These are phyloP conservation scores for Trichophyton equinum DNA, from an alignment of 2,329 filamentous ascomycete genomes.

Conservation along the genomic window DNA sequence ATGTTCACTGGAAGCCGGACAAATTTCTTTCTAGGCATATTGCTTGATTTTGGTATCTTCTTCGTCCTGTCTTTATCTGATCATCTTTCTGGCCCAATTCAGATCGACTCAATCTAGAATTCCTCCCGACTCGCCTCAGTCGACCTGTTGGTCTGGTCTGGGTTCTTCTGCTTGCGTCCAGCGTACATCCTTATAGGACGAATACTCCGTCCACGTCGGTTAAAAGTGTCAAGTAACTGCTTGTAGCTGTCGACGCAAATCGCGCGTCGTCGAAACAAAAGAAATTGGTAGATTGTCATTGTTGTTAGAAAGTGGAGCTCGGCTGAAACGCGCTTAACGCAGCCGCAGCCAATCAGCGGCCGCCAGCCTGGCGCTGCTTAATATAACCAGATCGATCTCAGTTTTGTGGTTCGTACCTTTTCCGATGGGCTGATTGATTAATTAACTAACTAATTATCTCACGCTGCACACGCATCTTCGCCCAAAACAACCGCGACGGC, in stretches of 20 bases:
- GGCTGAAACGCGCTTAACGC: conserved; percentile 1
- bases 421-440: no score
- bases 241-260: neutral
- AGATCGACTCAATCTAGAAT: neutral
- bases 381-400: neutral
- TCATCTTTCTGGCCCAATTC: neutral
- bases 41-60: neutral
- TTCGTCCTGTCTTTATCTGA: neutral
- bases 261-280: no score
- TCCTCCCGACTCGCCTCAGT: neutral
- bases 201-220: neutral
- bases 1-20: neutral
- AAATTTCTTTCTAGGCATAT: neutral
- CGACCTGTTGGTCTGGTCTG: neutral
- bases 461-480: neutral
- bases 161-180: neutral
- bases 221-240: neutral
- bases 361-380: neutral
- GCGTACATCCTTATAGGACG: neutral
- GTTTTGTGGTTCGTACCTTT: no score
- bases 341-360: neutral
- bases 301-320: neutral
- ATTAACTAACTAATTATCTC: neutral
- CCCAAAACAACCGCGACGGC: neutral
- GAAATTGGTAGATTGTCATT: neutral